Conservation (phyloP, 148 eudicot species). For the Persicaria maculosa region DNA sequence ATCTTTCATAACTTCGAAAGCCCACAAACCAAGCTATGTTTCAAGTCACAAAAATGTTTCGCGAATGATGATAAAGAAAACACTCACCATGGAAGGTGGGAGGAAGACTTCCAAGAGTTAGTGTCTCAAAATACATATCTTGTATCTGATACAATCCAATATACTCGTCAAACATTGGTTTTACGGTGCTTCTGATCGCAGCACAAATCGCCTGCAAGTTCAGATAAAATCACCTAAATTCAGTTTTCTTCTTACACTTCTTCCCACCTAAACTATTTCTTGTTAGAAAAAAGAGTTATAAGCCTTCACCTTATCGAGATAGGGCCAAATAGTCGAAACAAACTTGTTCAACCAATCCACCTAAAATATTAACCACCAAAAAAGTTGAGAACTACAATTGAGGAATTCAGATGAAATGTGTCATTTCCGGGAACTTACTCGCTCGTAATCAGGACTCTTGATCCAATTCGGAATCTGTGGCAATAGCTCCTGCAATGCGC, state of each 20-base stretch:
- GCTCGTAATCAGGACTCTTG: conserved; percentile 86
- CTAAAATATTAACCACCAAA: conserved; percentile 25
- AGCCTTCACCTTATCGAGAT: conserved; percentile 63
- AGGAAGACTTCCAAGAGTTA: conserved; percentile 72
- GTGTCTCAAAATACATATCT: conserved; percentile 47
- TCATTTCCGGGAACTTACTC: conserved; percentile 35
- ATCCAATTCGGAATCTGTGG: conserved; percentile 84
- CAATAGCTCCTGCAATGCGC: conserved; percentile 38
- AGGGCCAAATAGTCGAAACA: conserved; percentile 70
- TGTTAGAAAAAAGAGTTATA: not conserved
- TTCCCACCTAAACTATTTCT: conserved; percentile 3
- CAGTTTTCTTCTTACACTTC: not conserved
- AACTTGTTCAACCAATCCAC: conserved; percentile 87
- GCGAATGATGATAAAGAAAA: not conserved
- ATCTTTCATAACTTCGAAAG: not conserved
- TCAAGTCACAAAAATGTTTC: not conserved
- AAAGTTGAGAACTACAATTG: not conserved
- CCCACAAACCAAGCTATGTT: not conserved
- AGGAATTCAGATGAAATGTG: not conserved
- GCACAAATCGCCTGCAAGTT: conserved; percentile 54
- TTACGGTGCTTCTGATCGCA: conserved; percentile 36
- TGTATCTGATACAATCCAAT: conserved; percentile 46
- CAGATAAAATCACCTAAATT: not conserved
- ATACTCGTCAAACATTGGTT: conserved; percentile 56
- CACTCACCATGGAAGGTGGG: conserved; percentile 62